A percentile compares a stretch with the other conserved stretches of the same genome.
Conservation (phyloP, 2,329 filamentous ascomycete genomes). For the Exutisphaerella laricina region DNA sequence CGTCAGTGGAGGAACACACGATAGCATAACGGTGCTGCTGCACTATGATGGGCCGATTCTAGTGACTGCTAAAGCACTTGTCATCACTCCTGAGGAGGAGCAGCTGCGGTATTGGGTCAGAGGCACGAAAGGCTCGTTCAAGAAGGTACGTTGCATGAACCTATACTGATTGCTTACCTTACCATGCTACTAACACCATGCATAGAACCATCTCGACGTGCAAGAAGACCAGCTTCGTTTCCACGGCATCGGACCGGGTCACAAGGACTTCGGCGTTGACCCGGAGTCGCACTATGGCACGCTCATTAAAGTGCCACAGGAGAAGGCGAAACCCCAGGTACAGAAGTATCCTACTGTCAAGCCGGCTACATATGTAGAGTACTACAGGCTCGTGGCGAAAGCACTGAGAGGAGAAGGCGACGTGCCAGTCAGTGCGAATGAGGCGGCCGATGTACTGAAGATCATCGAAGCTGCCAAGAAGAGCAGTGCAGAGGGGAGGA, state of each 20-base stretch:
- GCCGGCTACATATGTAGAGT: constrained; percentile 62
- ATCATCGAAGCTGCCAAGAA: constrained; percentile 53
- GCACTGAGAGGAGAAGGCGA: constrained; percentile 49
- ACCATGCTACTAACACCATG: too few relatives aligned
- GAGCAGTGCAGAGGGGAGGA: constrained; percentile 49
- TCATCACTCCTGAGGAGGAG: constrained; percentile 61
- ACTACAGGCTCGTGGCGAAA: constrained; percentile 55
- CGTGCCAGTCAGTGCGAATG: constrained; percentile 50
- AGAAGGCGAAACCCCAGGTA: constrained; percentile 38
- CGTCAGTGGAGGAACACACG: constrained; percentile 47
- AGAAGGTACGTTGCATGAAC: constrained; percentile 55
- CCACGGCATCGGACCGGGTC: constrained; percentile 57
- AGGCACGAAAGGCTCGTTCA: constrained; percentile 68
- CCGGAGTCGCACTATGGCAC: constrained; percentile 52
- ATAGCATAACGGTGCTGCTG: constrained; percentile 57
- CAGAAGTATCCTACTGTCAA: constrained; percentile 53
- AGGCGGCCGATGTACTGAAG: constrained; percentile 50
- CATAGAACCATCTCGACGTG: constrained; percentile 55
- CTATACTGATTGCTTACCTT: too few relatives aligned
- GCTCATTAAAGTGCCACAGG: constrained; percentile 50
- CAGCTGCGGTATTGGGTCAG: constrained; percentile 74
- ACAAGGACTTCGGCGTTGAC: constrained; percentile 62
- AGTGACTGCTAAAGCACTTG: constrained; percentile 63
- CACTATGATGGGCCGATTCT: constrained; percentile 59
- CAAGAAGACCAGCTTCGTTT: constrained; percentile 65